Evolutionary conservation across 2,329 filamentous ascomycete genomes (phyloP).

Genomic region (Colletotrichum cereale): DNA sequence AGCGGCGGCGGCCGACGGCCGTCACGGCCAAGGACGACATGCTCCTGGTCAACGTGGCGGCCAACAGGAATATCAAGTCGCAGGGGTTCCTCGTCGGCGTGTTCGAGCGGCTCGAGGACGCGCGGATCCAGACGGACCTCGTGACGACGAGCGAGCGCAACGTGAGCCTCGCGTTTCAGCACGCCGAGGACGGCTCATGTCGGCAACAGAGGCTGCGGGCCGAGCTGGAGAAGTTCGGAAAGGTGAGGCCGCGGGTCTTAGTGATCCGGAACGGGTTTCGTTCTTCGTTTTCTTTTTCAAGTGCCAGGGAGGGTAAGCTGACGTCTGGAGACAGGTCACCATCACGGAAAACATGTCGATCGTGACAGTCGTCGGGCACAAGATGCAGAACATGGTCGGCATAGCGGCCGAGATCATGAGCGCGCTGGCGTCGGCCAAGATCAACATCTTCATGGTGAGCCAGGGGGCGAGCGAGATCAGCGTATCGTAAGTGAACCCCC

Average conservation of each 20-base stretch:
- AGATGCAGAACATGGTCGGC: conserved; percentile 98
- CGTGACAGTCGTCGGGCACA: conserved; percentile 90
- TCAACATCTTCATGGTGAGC: conserved; percentile 39
- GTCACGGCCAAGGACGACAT: conserved; percentile 98
- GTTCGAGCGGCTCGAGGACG: conserved; percentile 90
- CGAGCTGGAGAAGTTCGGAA: conserved; percentile 83
- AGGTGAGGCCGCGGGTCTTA: conserved; percentile 84
- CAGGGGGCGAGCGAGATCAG: conserved; percentile 97
- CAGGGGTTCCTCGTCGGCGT: conserved; percentile 96
- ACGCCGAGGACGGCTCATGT: conserved; percentile 72
- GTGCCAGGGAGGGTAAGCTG: conserved; percentile 56
- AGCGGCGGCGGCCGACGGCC: conserved; percentile 78
- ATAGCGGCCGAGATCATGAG: conserved; percentile 59
- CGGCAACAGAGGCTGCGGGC: conserved; percentile 75
- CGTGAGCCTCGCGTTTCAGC: conserved; percentile 95
- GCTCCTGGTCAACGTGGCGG: conserved; percentile 96
- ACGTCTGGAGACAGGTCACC: neutral
- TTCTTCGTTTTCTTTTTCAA: too few species aligned
- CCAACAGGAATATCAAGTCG: conserved; percentile 94
- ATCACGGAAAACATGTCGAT: conserved; percentile 85
- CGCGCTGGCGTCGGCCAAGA: conserved; percentile 32
- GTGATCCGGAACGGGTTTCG: too few species aligned
- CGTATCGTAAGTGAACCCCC: conserved; percentile 76
- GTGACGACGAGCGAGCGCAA: conserved; percentile 98
- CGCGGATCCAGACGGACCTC: conserved; percentile 90